Base-by-base conservation (phyloP, 768 basidiomycete genomes). In the Ephemerocybe angulata region DNA sequence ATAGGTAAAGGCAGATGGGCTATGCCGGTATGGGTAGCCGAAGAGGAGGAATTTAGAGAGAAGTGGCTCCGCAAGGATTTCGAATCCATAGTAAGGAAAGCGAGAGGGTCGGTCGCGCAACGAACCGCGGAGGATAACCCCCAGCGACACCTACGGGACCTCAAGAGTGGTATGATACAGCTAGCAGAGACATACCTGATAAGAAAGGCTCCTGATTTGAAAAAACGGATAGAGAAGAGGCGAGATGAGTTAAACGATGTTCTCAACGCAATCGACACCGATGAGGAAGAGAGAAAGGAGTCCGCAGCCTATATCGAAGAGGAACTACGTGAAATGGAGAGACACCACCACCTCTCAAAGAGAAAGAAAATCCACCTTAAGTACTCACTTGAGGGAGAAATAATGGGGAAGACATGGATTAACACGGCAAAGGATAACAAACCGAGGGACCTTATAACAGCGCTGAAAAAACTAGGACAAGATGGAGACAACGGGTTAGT, bases 1-100 rank as follows among this genome's bases (percentile, higher is more conserved):
- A 61, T 67, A 19, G 72, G 72, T 0, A 58, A 58, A 51, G 74
- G 72, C 3, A 53, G 70, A 33, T 75, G 73, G 70, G 28, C 58
- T 1, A 62, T 72, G 3, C 68, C 67, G 3, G 13, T 1, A 12
- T 54, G 52, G 35, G 5, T 65, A 17, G 29, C 63, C 0, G 63
- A 60, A 53, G 64, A 70, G 40, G 55, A 60, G n/a, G 48, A 17
- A 50, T 48, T 37, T 3, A 41, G 27, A 13, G 24, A 37, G 56
- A 25, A 40, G 41, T 1, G 8, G 48, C n/a, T 6, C 38, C 21
- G 29, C 35, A 4, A 40, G 56, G 10, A 12, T n/a, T n/a, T 38
- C 33, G 33, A 35, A 8, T 35, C 33, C 8, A 8, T 35, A 17
- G 17, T 8, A 8, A 8, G 10, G 33, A 17, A 17, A 8, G 8